Base-by-base conservation (phyloP, 768 basidiomycete species). In the Flagelloscypha sp. region DNA sequence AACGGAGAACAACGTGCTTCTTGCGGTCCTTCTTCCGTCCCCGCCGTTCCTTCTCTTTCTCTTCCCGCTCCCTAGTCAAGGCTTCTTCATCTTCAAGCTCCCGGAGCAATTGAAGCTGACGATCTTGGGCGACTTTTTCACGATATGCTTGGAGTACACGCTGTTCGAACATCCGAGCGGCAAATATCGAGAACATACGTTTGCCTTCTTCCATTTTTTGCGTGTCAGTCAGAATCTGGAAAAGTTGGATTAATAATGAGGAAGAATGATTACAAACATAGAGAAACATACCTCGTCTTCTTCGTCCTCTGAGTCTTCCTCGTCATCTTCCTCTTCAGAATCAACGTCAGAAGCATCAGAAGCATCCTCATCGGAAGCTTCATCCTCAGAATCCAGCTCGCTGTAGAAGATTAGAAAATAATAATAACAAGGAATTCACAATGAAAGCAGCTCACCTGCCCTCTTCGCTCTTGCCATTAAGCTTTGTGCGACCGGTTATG, bases 21-120 rank as follows among this genome's bases (percentile, higher is more conserved):
- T 90, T 92, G 68, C 97, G 97, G 60, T 97, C 95, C 72, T 97
- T 99, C 74, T 95, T 98, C 74, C 93, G 93, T 74, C 95, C 92
- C 62, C 89, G 87, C 43, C 80, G 84, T 55, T 85, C 85, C 57
- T 88, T 87, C 60, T 77, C 79, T 73, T 95, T 94, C 37, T 79
- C 84, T 63, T 95, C 93, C 48, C 77, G 75, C 53, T 95, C 90
- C 53, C 82, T 82, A 32, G 77, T 70, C 20, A 74, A 59, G 58
- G 87, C 86, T 52, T 94, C 87, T 63, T 98, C 95, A 48, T 93
- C 92, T 57, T 95, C 94, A 10, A 99, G 75, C 54, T 98, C 95
- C 20, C 87, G 79, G 38, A 99, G 68, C 15, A 99, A 71, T 48
- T 97, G 93, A 42, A 84, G 64, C 57, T 97, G 93, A 46, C 90